Evolutionary conservation across 2,329 filamentous ascomycete species (phyloP), one percentile per base, ranked within the genome.

Genomic region (Ceratocystis variospora): DNA sequence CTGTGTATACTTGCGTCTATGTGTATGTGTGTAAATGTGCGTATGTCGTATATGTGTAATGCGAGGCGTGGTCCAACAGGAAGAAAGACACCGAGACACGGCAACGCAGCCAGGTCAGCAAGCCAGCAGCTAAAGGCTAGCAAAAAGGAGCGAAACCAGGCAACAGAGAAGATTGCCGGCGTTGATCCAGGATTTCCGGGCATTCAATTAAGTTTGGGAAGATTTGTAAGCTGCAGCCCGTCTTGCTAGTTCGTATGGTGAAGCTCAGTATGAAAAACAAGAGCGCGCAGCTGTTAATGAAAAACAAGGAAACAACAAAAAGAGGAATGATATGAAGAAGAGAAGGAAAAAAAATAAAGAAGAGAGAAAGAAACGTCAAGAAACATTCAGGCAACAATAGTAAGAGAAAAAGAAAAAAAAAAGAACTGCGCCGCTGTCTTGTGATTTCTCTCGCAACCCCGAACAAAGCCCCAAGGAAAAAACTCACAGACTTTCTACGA

Each of bases 291-390:
- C 10, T 41, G 5, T 41, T 10, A 41, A 41, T 15, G 28, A 25
- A 17, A 37, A 33, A 61, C 10, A 33, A 33, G 0, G 19, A 41
- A 10, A 33, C 17, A 19, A n/a, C 17, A 1, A 61, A 15, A 33
- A n/a, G 28, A 48, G 17, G 0, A 19, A 48, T 3, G 19, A 33
- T 22, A 64, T 33, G 28, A 28, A n/a, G 61, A 25, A 19, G 48
- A 12, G 17, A 46, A 31, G 44, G 15, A 28, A 33, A 48, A 17
- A 37, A 17, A 37, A n/a, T n/a, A 28, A 65, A 65, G n/a, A 55
- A 22, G 46, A 57, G 19, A 50, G 28, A 28, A 66, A 63, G 28
- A 66, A 55, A n/a, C 62, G 57, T 7, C 28, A 19, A 63, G n/a
- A 19, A 33, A 25, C 61, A n/a, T 6, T 37, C 8, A 22, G 28